Evolutionary conservation across 108 stramenopile genomes (phyloP).

Genomic region (Cyclotella kingstonii): DNA sequence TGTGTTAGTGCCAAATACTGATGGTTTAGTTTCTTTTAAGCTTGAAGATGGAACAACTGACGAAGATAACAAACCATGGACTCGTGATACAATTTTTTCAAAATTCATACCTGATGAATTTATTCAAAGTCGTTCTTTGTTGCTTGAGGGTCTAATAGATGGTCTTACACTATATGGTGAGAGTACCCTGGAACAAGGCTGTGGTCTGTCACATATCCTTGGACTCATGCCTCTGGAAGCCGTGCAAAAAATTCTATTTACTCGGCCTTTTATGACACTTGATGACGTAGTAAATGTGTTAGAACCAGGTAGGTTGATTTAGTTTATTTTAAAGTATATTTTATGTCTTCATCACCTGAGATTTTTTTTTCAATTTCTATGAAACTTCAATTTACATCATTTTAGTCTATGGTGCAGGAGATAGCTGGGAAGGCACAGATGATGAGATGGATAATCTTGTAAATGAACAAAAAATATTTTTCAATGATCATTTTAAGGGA

Average conservation of each 20-base stretch:
- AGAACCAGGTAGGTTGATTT: background rate
- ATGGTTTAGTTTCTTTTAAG: background rate
- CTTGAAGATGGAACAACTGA: background rate
- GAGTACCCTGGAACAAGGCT: constrained; percentile 6
- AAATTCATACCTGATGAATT: constrained; percentile 5
- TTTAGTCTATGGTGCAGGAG: background rate
- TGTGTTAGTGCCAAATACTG: background rate
- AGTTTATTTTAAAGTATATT: background rate
- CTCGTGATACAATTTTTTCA: constrained; percentile 4
- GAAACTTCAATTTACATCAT: too few species aligned
- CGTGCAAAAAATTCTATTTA: constrained; percentile 13
- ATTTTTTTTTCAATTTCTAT: background rate
- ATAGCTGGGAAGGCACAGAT: background rate
- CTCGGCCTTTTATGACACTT: constrained; percentile 1
- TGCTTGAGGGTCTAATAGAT: constrained; percentile 11
- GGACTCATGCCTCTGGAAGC: constrained; percentile 15
- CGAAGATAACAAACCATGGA: constrained; percentile 8
- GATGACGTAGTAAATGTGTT: constrained; percentile 10
- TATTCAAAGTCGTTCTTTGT: constrained; percentile 6
- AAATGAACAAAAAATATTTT: background rate
- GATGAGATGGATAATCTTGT: background rate
- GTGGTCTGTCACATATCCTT: constrained; percentile 3
- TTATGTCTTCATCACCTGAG: background rate
- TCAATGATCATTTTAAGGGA: background rate
- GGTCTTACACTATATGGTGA: constrained; percentile 11